Evolutionary conservation across 2,329 filamentous ascomycete genomes (phyloP), one percentile per base, ranked within the genome.

Genomic region (Nemania sp.): DNA sequence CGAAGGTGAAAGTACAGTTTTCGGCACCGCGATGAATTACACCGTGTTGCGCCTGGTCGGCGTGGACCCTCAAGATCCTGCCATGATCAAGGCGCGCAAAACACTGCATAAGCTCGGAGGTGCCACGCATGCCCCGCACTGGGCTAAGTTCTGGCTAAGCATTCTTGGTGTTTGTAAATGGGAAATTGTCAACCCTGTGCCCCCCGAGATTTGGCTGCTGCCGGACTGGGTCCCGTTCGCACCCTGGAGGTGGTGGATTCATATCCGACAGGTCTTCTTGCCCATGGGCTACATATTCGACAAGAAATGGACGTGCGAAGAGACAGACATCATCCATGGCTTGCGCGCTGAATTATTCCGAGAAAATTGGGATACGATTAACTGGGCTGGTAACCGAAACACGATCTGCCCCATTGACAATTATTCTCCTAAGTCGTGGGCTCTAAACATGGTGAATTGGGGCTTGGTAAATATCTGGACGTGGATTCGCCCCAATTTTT

Each of bases 221-320:
- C 92, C 92, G 0, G 90, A 96, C 70, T 96, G 91, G 91, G 81
- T 91, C 3, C 92, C 92, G 1, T 81, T 96, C 66, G 86, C 91
- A 5, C 93, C 93, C 0, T 96, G 91, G 91, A 80, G 91, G 61
- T 97, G 93, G 92, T 97, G 92, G 93, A 90, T 97, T 65, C 94
- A 99, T 66, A 97, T 97, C 72, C 90, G 94, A n/a, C 86, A 89
- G 72, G 92, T 99, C n/a, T 96, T 93, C 66, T 71, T 96, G 43
- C 88, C 92, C 5, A 97, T 97, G 91, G 86, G 88, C 0, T 97
- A 89, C 67, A 72, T 97, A 36, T 96, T 89, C 77, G 96, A 91
- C 0, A 91, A 88, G 75, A 80, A 80, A 59, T 97, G 90, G 85
- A 81, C 80, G 23, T 88, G 88, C 61, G 88, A 90, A 14, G 80